Evolutionary conservation across 306 rosid species (phyloP).

Genomic region (Chamaecrista fasciculata): DNA sequence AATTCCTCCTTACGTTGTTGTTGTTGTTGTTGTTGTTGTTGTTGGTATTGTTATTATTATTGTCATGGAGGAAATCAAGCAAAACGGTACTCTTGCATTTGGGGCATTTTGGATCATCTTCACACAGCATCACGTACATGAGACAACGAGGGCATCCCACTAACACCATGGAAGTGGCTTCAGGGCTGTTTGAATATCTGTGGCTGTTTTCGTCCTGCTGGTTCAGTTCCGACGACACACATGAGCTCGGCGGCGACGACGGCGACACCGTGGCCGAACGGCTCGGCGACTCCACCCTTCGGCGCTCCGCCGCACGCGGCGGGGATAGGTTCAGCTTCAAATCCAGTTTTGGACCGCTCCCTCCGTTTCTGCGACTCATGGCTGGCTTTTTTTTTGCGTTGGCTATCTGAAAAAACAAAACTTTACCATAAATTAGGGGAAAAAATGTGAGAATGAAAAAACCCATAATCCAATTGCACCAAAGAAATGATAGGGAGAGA

Average conservation of each 20-base stretch:
- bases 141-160: constrained; percentile 90
- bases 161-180: constrained; percentile 71
- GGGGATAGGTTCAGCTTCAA: constrained; percentile 88
- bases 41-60: constrained; percentile 26
- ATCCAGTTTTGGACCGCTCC: constrained; percentile 71
- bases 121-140: constrained; percentile 89
- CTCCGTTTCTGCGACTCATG: constrained; percentile 75
- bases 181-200: constrained; percentile 60
- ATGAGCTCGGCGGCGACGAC: constrained; percentile 76
- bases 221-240: constrained; percentile 72
- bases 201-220: constrained; percentile 51
- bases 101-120: constrained; percentile 80
- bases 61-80: constrained; percentile 72
- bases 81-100: constrained; percentile 92
- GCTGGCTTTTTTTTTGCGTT: too few relatives aligned
- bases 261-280: constrained; percentile 64
- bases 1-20: constrained; percentile 45
- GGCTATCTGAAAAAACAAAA: too few relatives aligned
- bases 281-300: constrained; percentile 47
- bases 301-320: constrained; percentile 55
- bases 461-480: background rate
- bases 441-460: background rate
- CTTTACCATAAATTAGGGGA: background rate
- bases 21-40: constrained; percentile 28
- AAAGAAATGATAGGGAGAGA: background rate